A percentile compares a stretch with the other conserved stretches of the same genome.
Evolutionary conservation across 2,329 filamentous ascomycete genomes (phyloP).

Genomic region (Cladosporium oxysporum): DNA sequence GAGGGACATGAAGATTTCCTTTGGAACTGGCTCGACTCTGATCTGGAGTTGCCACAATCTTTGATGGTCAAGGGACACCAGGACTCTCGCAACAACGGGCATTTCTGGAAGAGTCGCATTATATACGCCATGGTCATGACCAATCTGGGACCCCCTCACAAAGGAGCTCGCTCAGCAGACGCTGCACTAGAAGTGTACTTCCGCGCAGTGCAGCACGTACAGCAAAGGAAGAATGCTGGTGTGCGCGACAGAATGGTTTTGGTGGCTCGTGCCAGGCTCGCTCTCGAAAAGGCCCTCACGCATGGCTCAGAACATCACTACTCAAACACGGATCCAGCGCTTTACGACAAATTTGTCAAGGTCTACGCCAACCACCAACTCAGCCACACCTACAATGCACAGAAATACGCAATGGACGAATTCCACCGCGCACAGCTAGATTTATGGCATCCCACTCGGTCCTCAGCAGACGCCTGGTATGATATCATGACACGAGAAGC

Average conservation of each 20-base stretch:
- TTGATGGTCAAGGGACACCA: neutral
- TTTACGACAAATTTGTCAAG: constrained; percentile 7
- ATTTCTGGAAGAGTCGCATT: constrained; percentile 29
- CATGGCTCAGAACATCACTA: neutral
- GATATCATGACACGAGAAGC: neutral
- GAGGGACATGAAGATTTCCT: constrained; percentile 34
- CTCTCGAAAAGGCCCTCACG: neutral
- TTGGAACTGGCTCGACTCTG: constrained; percentile 34
- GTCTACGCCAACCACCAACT: neutral
- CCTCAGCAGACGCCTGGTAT: neutral
- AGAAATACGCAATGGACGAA: neutral
- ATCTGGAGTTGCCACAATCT: constrained; percentile 18
- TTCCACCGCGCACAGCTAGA: neutral
- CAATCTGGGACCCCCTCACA: constrained; percentile 12
- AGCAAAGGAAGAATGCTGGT: neutral
- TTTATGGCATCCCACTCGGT: constrained; percentile 5
- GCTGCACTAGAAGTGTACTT: constrained; percentile 24
- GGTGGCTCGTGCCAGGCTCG: neutral
- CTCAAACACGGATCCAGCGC: neutral
- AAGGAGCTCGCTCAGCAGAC: constrained; percentile 11
- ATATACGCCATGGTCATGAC: constrained; percentile 22
- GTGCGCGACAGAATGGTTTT: neutral
- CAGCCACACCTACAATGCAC: neutral
- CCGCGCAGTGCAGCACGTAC: constrained; percentile 17
- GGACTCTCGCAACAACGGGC: neutral